Percentiles rank a stretch among this genome's conserved stretches.
These are phyloP conservation scores for Cornus suecica DNA, from an alignment of 148 eudicot species.

Conservation along the genomic window DNA sequence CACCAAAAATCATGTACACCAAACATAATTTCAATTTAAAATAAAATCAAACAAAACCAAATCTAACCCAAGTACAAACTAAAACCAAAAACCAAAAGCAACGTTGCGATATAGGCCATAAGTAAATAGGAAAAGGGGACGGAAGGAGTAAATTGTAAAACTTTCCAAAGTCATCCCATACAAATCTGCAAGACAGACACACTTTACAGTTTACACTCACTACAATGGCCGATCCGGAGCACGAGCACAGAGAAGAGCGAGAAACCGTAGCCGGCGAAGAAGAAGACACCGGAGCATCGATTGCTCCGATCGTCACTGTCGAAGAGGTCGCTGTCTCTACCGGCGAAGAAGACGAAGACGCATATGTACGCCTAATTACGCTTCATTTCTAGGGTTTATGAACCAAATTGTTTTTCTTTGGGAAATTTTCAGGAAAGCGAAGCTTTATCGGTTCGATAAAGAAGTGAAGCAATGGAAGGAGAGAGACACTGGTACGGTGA, in stretches of 20 bases:
- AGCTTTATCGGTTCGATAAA: constrained; percentile 76
- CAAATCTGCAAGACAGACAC: too few relatives aligned
- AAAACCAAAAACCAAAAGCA: too few relatives aligned
- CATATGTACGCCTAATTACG: constrained; percentile 41
- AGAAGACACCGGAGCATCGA: constrained; percentile 78
- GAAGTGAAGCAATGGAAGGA: constrained; percentile 94
- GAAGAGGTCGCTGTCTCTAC: constrained; percentile 73
- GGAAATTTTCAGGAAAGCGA: constrained; percentile 41
- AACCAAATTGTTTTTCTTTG: background rate
- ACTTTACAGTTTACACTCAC: too few relatives aligned
- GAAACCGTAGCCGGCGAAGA: constrained; percentile 57
- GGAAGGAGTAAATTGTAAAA: too few relatives aligned
- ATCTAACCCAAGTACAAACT: too few relatives aligned
- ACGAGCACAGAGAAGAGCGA: constrained; percentile 47
- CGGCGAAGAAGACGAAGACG: constrained; percentile 81
- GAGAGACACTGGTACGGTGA: constrained; percentile 79
- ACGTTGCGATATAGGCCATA: too few relatives aligned
- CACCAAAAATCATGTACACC: too few relatives aligned
- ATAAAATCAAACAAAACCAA: too few relatives aligned
- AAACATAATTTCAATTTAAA: too few relatives aligned
- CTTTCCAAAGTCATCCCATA: too few relatives aligned
- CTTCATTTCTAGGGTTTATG: background rate
- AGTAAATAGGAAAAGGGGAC: too few relatives aligned
- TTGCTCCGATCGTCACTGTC: constrained; percentile 72
- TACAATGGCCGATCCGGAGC: constrained; percentile 63